Conservation (phyloP, 228 moss, liverwort and hornwort genomes). For the Sphagnum fallax region DNA sequence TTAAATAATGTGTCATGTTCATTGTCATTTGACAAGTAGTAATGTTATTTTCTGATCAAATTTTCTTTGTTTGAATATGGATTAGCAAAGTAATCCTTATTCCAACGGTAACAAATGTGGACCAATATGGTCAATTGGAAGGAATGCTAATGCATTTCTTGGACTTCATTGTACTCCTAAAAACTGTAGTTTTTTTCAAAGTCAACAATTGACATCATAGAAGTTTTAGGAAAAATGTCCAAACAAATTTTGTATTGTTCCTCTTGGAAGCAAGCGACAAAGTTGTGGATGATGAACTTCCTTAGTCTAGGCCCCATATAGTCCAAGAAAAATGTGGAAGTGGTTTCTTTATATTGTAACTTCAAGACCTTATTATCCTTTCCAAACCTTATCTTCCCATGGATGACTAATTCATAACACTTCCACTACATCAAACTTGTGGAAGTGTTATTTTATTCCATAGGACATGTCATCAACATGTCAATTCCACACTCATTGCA, state of each 20-base stretch:
- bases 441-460: neutral
- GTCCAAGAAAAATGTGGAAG: too few relatives aligned
- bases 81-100: neutral
- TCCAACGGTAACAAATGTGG: neutral
- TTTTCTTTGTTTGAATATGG: neutral
- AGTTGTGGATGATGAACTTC: too few relatives aligned
- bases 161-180: neutral
- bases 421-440: too few relatives aligned
- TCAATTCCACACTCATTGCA: neutral
- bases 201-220: neutral
- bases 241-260: neutral
- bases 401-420: neutral
- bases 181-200: neutral
- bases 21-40: neutral
- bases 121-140: neutral
- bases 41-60: neutral
- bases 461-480: neutral
- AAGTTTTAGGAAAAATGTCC: neutral
- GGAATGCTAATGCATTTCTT: neutral
- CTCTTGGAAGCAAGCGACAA: neutral
- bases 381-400: neutral
- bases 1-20: neutral
- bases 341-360: neutral
- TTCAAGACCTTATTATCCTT: neutral
- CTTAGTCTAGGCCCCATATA: too few relatives aligned